Percentiles rank a stretch among this genome's conserved stretches.
Evolutionary conservation across 352 stramenopile genomes (phyloP).

Genomic region (Phytophthora chlamydospora): DNA sequence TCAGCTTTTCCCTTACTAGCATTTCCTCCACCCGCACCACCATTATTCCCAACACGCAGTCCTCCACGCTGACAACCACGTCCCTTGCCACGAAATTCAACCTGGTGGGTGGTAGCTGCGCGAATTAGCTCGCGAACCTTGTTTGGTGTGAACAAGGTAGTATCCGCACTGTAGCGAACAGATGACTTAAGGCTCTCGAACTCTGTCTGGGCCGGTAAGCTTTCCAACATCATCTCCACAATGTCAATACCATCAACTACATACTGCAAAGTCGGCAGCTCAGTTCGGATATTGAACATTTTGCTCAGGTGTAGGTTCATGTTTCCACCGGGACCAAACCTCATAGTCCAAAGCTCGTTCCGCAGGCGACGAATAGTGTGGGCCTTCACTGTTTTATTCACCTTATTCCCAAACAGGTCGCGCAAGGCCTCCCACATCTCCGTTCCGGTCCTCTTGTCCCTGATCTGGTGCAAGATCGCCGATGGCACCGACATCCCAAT

Average conservation of each 20-base stretch:
- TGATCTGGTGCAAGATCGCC: conserved; percentile 7
- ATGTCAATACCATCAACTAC: conserved; percentile 6
- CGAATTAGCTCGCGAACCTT: conserved; percentile 6
- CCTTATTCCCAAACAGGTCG: conserved; percentile 5
- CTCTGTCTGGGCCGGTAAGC: neutral
- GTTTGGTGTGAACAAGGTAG: conserved; percentile 4
- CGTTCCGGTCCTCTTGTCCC: conserved; percentile 11
- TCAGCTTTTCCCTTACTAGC: too few species aligned
- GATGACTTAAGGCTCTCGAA: conserved; percentile 9
- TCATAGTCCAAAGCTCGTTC: conserved; percentile 9
- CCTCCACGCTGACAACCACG: neutral
- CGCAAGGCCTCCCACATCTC: conserved; percentile 8
- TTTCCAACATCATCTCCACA: conserved; percentile 14
- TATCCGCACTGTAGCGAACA: conserved; percentile 4
- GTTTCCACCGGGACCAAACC: conserved; percentile 7
- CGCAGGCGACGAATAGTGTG: neutral
- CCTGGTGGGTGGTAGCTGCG: conserved; percentile 5
- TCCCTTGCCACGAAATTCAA: neutral
- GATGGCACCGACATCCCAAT: conserved; percentile 7
- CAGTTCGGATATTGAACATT: neutral
- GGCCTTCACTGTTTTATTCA: conserved; percentile 4
- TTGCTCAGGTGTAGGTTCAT: conserved; percentile 11
- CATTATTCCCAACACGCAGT: neutral
- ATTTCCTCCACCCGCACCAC: too few species aligned
- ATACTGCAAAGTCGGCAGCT: conserved; percentile 5